These are phyloP conservation scores for Plasmodium sp. DNA, from an alignment of 169 alveolate genomes.

Conservation along the genomic window DNA sequence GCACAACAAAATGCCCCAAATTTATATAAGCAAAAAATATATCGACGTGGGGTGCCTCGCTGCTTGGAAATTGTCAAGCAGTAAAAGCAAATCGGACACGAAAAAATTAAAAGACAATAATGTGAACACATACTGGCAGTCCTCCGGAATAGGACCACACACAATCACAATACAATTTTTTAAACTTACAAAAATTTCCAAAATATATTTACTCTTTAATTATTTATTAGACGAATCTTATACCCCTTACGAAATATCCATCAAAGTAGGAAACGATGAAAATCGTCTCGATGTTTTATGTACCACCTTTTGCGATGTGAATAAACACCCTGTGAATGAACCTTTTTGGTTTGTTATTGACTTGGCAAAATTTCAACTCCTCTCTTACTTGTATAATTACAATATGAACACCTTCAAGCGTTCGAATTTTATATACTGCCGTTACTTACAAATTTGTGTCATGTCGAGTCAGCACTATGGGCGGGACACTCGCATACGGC, in stretches of 20 bases:
- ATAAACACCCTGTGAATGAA: constrained; percentile 79
- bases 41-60: constrained; percentile 63
- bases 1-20: constrained; percentile 29
- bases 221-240: constrained; percentile 88
- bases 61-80: constrained; percentile 70
- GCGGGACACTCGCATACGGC: constrained; percentile 88
- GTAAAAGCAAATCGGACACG: constrained; percentile 76
- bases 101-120: constrained; percentile 87
- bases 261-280: constrained; percentile 86
- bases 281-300: constrained; percentile 77
- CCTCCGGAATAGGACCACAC: constrained; percentile 89
- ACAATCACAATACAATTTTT: constrained; percentile 87
- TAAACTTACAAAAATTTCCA: constrained; percentile 81
- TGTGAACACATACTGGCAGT: constrained; percentile 90
- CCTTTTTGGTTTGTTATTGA: constrained; percentile 82
- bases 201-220: constrained; percentile 86
- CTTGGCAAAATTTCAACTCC: constrained; percentile 54
- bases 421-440: constrained; percentile 80
- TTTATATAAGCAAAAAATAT: constrained; percentile 58
- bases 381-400: constrained; percentile 78
- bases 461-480: constrained; percentile 88
- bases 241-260: constrained; percentile 87
- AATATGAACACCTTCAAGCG: constrained; percentile 69
- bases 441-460: constrained; percentile 86
- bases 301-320: constrained; percentile 73